Base-by-base conservation (phyloP, 345 rosid genomes). In the Camelina laxa region DNA sequence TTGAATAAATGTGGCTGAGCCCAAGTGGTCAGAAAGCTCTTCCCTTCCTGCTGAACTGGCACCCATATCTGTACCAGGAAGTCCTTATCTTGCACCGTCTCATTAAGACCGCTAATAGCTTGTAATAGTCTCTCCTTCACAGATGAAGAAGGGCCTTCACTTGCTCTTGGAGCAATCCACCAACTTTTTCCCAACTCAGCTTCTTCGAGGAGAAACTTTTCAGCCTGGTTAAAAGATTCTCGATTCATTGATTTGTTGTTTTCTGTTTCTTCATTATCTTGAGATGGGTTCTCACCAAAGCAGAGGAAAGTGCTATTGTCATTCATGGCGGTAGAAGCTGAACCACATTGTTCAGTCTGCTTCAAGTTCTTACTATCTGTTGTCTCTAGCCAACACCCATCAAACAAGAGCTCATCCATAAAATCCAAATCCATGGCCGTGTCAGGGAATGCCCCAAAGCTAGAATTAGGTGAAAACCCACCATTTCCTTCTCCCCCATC, bases 51-150 rank as follows among this genome's bases (percentile, higher is more conserved):
- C 39, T 82, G 83, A 58, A 87, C 74, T 31, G 97, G 96, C 82
- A 93, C 92, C 98, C 97, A 93, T 72, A 91, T 82, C 60, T 93
- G 97, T 59, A 93, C 81, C 58, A 93, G 91, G 56, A 86, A 80
- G 73, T 91, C 88, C 70, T 77, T 76, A 58, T 84, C 86, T 36
- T 81, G 77, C 33, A 88, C 84, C 19, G 79, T 81, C 30, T 87
- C 85, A 57, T 88, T 82, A 82, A 93, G 75, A 76, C 82, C 65
- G 11, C 22, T 41, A 39, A 91, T 72, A 62, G 88, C 96, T 59
- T 75, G 80, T 77, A 80, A 63, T 48, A 91, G 79, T 80, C 94
- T 87, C 5, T 86, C 82, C 72, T 75, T 87, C 53, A 91, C 88
- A 2, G 90, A 63, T 19, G 82, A 82, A 73, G 84, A 70, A 65